Evolutionary conservation across 2,329 filamentous ascomycete genomes (phyloP).

Genomic region (Cladosporium sp.): DNA sequence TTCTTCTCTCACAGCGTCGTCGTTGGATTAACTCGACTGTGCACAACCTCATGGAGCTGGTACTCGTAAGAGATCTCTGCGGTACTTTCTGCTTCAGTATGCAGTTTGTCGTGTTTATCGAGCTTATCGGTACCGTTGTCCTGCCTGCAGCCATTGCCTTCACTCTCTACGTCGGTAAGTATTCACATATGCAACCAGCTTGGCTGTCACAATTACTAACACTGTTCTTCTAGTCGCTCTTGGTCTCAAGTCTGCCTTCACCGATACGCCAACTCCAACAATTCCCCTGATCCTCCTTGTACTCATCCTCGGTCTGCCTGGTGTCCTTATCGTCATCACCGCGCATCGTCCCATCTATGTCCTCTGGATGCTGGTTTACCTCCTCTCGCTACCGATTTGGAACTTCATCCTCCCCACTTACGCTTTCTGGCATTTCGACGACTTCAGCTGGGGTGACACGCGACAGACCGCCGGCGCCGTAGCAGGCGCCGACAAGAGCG

Average conservation of each 20-base stretch:
- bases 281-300: constrained; percentile 88
- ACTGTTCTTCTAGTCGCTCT: constrained; percentile 64
- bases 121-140: constrained; percentile 90
- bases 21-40: constrained; percentile 99
- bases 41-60: constrained; percentile 96
- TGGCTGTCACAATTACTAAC: constrained; percentile 31
- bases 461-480: constrained; percentile 89
- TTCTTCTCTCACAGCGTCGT: constrained; percentile 89
- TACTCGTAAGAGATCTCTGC: constrained; percentile 92
- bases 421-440: constrained; percentile 99
- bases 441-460: constrained; percentile 99
- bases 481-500: constrained; percentile 73
- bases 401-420: constrained; percentile 94
- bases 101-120: constrained; percentile 97
- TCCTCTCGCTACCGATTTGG: constrained; percentile 91
- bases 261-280: constrained; percentile 64
- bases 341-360: constrained; percentile 92
- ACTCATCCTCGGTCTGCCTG: constrained; percentile 90
- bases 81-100: constrained; percentile 99
- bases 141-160: constrained; percentile 95
- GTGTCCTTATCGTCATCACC: constrained; percentile 86
- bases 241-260: constrained; percentile 69
- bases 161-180: constrained; percentile 91
- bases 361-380: constrained; percentile 95
- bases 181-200: constrained; percentile 6